A percentile compares a stretch with the other conserved stretches of the same genome.
Evolutionary conservation across 805 yeast species (phyloP).

Genomic region (Kazachstania kunashirensis): DNA sequence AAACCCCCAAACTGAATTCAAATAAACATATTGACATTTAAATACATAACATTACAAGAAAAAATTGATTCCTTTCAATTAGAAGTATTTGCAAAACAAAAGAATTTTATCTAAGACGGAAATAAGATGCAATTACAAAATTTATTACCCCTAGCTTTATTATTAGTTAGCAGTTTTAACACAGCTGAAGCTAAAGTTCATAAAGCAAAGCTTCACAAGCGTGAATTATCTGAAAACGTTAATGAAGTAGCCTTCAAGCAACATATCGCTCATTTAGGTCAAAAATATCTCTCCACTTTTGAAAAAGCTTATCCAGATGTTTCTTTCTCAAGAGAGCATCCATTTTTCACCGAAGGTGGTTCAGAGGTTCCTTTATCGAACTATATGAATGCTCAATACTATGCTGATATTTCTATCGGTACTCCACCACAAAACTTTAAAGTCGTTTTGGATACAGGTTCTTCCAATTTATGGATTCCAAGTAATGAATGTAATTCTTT

Average conservation of each 20-base stretch:
- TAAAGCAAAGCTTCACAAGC: slow-evolving; percentile 49
- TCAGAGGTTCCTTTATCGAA: slow-evolving; percentile 74
- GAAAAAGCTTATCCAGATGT: slow-evolving; percentile 37
- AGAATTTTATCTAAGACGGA: no score
- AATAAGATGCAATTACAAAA: slow-evolving; percentile 19
- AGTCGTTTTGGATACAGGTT: slow-evolving; percentile 93
- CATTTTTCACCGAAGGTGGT: slow-evolving; percentile 17
- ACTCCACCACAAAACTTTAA: slow-evolving; percentile 91
- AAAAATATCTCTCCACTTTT: slow-evolving; percentile 48
- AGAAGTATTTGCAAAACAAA: no score
- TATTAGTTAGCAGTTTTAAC: slow-evolving; percentile 16
- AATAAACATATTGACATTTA: background rate
- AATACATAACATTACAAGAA: background rate
- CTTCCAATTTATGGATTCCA: slow-evolving; percentile 96
- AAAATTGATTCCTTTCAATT: background rate
- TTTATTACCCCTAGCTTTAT: slow-evolving; percentile 24
- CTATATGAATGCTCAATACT: slow-evolving; percentile 93
- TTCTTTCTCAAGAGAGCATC: slow-evolving; percentile 21
- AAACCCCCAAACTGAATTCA: no score
- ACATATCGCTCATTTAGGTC: slow-evolving; percentile 49
- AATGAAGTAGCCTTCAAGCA: slow-evolving; percentile 41
- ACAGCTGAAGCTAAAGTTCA: slow-evolving; percentile 41
- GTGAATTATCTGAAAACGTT: slow-evolving; percentile 39
- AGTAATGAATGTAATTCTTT: slow-evolving; percentile 78
- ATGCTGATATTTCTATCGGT: slow-evolving; percentile 81